Conservation (phyloP, 164 flowering plant genomes). For the Tetrastigma voinierianum region DNA sequence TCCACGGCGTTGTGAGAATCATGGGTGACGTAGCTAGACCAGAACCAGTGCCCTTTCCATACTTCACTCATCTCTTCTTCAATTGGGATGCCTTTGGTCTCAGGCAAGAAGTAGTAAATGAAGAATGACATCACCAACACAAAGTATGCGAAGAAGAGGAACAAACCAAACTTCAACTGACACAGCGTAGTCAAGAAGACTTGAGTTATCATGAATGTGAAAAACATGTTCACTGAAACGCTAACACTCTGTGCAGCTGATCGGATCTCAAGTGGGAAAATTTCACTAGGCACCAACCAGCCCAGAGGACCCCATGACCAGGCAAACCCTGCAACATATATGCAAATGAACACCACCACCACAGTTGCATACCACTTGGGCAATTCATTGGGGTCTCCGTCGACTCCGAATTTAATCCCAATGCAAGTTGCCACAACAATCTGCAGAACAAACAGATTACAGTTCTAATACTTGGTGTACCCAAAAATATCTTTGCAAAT, state of each 20-base stretch:
- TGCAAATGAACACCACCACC: constrained; percentile 75
- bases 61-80: constrained; percentile 74
- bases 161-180: constrained; percentile 76
- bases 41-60: constrained; percentile 82
- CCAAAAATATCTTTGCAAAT: too few relatives aligned
- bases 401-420: constrained; percentile 56
- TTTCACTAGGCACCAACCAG: constrained; percentile 87
- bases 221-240: constrained; percentile 81
- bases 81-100: constrained; percentile 77
- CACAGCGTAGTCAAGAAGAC: constrained; percentile 78
- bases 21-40: constrained; percentile 50
- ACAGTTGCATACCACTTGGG: constrained; percentile 63
- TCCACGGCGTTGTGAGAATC: constrained; percentile 24
- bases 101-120: constrained; percentile 69
- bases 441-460: too few relatives aligned
- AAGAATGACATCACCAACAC: constrained; percentile 61
- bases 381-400: constrained; percentile 46
- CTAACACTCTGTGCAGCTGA: constrained; percentile 84
- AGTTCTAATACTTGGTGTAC: too few relatives aligned
- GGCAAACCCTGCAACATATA: constrained; percentile 74
- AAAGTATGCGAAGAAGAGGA: constrained; percentile 75
- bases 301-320: constrained; percentile 98
- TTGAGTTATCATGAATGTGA: constrained; percentile 78
- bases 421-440: constrained; percentile 50
- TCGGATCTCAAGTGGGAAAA: constrained; percentile 83